Evolutionary conservation across 1,139 yeast species (phyloP), one percentile per base, ranked within the genome.

Genomic region (Debaryomyces subglobosus): DNA sequence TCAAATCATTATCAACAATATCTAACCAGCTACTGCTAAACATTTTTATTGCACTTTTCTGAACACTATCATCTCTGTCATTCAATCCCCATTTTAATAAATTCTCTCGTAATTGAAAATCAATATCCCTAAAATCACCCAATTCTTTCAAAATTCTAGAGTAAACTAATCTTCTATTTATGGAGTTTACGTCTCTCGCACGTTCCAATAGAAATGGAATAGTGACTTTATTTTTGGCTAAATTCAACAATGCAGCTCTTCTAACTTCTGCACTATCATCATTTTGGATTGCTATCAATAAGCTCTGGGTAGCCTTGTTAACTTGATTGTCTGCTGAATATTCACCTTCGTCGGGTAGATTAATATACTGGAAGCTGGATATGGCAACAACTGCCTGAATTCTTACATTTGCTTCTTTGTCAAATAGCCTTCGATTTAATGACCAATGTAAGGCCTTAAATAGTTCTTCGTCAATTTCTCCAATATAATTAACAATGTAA

Each of bases 221-320:
- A 0, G 92, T 86, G 1, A 62, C 56, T 10, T 68, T 62, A 43
- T 78, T 80, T 57, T 84, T 85, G 20, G 78, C 80, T 34, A 92
- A 63, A 60, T 90, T 89, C 43, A 87, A 69, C 57, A 91, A 68
- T 1, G 94, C 95, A 0, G 96, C 91, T 47, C 97, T 75, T 56
- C 99, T 78, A 1, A 92, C 97, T 55, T 94, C 99, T 0, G 97
- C 85, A 57, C 86, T 85, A 2, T 90, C 82, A 65, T 94, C 99
- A 60, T 86, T 81, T 58, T 84, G 86, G 58, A 91, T 71, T 0
- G 86, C 78, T 18, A 69, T 61, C 34, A 85, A 57, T 25, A 90
- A 68, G 43, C 77, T 74, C 33, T 77, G 72, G 1, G 83, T 78
- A 7, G 60, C 59, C 9, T 53, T 55, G 27, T 54, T 57, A 49